A percentile compares a stretch with the other conserved stretches of the same genome.
These are phyloP conservation scores for Violaceomyces palustris DNA, from an alignment of 1,284 basidiomycete species.

Conservation along the genomic window DNA sequence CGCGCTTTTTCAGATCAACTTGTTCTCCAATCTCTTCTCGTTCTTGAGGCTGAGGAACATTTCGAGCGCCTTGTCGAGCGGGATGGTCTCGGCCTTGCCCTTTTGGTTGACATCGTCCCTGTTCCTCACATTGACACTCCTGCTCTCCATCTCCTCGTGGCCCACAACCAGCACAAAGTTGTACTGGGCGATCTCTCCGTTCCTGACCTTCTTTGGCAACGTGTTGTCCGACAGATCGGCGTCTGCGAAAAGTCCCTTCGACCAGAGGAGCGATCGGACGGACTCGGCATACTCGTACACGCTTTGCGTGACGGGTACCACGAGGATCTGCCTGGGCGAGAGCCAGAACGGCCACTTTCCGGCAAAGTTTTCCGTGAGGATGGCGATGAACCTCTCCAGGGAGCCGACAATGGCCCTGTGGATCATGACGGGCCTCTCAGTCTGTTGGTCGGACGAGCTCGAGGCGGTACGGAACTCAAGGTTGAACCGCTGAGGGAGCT, in stretches of 20 bases:
- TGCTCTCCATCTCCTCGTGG: constrained; percentile 76
- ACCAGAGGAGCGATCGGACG: constrained; percentile 66
- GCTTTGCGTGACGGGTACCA: constrained; percentile 85
- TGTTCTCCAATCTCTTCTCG: constrained; percentile 38
- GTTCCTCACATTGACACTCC: constrained; percentile 89
- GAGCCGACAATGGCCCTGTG: constrained; percentile 94
- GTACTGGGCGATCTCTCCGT: constrained; percentile 58
- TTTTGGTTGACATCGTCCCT: constrained; percentile 44
- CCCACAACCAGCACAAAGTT: constrained; percentile 98
- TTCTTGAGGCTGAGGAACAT: constrained; percentile 33
- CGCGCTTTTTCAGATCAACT: too few relatives aligned
- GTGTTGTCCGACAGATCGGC: constrained; percentile 90
- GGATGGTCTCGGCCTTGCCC: constrained; percentile 48
- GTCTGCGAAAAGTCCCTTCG: constrained; percentile 77
- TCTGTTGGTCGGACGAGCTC: constrained; percentile 51
- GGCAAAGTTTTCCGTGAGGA: constrained; percentile 93
- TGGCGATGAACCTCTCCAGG: constrained; percentile 92
- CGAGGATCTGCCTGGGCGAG: constrained; percentile 85
- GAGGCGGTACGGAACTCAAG: constrained; percentile 72
- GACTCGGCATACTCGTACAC: constrained; percentile 82
- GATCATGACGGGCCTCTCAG: constrained; percentile 90
- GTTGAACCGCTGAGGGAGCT: constrained; percentile 96
- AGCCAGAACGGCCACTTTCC: constrained; percentile 99
- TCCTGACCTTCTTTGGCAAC: constrained; percentile 82
- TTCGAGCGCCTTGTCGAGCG: constrained; percentile 29